Evolutionary conservation across 1,284 basidiomycete species (phyloP), one percentile per base, ranked within the genome.

Genomic region (Phenoliferia sp.): DNA sequence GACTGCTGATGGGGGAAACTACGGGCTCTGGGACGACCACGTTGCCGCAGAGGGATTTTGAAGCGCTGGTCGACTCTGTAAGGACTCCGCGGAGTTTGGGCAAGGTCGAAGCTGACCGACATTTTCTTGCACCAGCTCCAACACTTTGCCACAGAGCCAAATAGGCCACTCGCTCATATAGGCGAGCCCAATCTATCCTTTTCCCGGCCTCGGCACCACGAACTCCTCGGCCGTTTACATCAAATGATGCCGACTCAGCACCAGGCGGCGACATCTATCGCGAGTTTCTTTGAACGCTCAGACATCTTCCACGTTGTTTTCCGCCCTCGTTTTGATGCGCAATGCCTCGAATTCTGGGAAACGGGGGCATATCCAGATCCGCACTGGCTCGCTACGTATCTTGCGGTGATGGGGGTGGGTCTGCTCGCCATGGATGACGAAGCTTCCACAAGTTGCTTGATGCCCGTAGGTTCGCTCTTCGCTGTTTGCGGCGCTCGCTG

Each of bases 381-480:
- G 3, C 36, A 35, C 9, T 71, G 70, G 70, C 62, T 71, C n/a
- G 67, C 67, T 3, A 61, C 64, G 5, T 71, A 64, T 48, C 50
- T 71, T 2, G 29, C 57, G 2, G 61, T 58, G 1, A 66, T 62
- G 54, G 61, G 39, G 0, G 28, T 39, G 17, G 70, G 70, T 1
- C 52, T 71, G 5, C 19, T 60, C 7, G 67, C 59, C 3, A 44
- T 55, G 32, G 50, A 29, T 22, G 52, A 63, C 26, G 31, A 33
- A 0, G 59, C 32, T 10, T 26, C 34, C 1, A 1, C 5, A 2
- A 29, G 52, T 22, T 31, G 58, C 6, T 34, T 36, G 3, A 34
- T 71, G n/a, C 67, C 67, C n/a, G n/a, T n/a, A n/a, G n/a, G n/a
- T n/a, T n/a, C n/a, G n/a, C n/a, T n/a, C n/a, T n/a, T n/a, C n/a